A percentile compares a stretch with the other conserved stretches of the same genome.
Conservation (phyloP, 2,329 filamentous ascomycete species). For the Didymellaceae sp. region DNA sequence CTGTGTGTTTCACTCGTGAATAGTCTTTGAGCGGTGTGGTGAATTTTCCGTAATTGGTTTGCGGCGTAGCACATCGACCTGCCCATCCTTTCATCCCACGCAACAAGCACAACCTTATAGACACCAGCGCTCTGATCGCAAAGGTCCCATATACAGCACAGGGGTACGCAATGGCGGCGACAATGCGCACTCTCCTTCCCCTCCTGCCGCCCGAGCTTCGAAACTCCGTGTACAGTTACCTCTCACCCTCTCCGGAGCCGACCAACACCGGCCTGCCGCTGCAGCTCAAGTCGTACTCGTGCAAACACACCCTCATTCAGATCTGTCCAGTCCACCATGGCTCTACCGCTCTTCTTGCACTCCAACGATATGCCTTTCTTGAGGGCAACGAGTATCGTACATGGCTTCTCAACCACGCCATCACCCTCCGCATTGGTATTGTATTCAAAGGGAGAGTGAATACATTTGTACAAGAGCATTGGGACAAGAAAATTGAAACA, state of each 20-base stretch:
- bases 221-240: constrained; percentile 38
- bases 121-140: not conserved
- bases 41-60: not conserved
- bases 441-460: constrained; percentile 36
- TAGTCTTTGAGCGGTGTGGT: not conserved
- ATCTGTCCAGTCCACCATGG: constrained; percentile 35
- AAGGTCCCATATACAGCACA: not conserved
- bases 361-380: constrained; percentile 23
- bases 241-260: constrained; percentile 14
- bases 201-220: constrained; percentile 40
- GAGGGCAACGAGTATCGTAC: constrained; percentile 38
- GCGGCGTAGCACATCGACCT: not conserved
- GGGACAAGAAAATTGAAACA: constrained; percentile 32
- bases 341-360: constrained; percentile 28
- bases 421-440: constrained; percentile 30
- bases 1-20: constrained; percentile 9
- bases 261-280: constrained; percentile 28
- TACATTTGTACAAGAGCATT: constrained; percentile 36
- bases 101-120: not conserved
- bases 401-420: constrained; percentile 28
- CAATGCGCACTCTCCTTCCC: constrained; percentile 27
- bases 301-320: constrained; percentile 33
- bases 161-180: not conserved
- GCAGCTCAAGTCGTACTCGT: constrained; percentile 30
- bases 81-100: not conserved